phyloP scores from a whole-genome alignment of 306 rosid genomes.

The Sechiopsis laciniata region DNA sequence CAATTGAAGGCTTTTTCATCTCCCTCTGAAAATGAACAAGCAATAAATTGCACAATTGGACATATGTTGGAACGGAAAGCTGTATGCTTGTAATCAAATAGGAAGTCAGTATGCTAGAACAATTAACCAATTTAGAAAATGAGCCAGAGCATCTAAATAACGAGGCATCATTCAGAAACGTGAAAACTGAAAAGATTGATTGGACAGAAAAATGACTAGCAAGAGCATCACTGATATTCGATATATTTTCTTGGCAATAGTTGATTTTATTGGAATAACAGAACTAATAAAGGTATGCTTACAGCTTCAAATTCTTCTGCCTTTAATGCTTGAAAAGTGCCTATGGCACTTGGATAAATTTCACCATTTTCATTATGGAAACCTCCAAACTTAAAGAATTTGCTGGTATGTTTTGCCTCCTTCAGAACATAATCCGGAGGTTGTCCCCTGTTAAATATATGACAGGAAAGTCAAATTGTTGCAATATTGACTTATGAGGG shows the following conservation, averaged over 20 bases:
- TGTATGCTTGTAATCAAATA: constrained; percentile 7
- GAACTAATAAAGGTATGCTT: constrained; percentile 30
- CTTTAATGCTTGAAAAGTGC: constrained; percentile 74
- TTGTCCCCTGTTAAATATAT: constrained; percentile 60
- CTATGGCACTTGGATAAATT: constrained; percentile 42
- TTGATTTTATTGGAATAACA: neutral
- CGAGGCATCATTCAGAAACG: neutral
- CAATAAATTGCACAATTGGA: neutral
- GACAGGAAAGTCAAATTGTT: constrained; percentile 23
- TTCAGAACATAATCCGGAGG: constrained; percentile 91
- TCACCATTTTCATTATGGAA: constrained; percentile 59
- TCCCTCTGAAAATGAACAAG: constrained; percentile 67
- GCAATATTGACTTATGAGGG: neutral
- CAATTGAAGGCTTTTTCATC: constrained; percentile 76
- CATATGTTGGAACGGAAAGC: neutral
- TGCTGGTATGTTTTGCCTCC: constrained; percentile 89
- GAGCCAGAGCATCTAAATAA: neutral
- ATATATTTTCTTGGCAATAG: neutral
- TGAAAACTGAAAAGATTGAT: neutral
- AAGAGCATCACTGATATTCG: neutral
- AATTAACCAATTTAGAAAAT: neutral
- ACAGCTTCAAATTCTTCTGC: constrained; percentile 96
- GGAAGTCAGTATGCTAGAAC: neutral
- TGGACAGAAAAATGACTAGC: constrained; percentile 13
- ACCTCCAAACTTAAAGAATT: constrained; percentile 81